Percentiles rank a stretch among this genome's conserved stretches.
These are phyloP conservation scores for Cladosporium halotolerans DNA, from an alignment of 2,329 filamentous ascomycete genomes.

Conservation along the genomic window DNA sequence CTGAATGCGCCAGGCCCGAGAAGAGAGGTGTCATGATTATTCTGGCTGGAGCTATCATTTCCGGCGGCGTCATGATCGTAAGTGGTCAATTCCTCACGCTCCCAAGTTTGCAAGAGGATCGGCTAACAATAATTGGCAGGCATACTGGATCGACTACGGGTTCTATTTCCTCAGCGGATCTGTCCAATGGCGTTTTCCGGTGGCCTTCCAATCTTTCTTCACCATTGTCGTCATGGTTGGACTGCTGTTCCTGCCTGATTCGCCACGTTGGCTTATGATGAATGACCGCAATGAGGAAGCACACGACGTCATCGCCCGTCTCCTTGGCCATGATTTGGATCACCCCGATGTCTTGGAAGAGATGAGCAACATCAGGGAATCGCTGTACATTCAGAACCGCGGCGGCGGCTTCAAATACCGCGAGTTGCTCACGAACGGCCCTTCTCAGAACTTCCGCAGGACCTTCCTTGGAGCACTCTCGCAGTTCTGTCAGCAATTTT, in stretches of 20 bases:
- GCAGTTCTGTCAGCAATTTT: slow-evolving; percentile 12
- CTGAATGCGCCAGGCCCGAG: slow-evolving; percentile 44
- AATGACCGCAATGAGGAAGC: slow-evolving; percentile 11
- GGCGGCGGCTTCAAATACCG: slow-evolving; percentile 9
- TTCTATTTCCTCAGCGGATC: slow-evolving; percentile 5
- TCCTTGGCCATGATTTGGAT: slow-evolving; percentile 3
- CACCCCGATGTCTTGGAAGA: slow-evolving; percentile 5
- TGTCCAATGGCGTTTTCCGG: slow-evolving; percentile 11
- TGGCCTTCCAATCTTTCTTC: slow-evolving; percentile 13
- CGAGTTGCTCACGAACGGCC: slow-evolving; percentile 8
- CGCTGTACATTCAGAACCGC: slow-evolving; percentile 8
- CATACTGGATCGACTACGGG: slow-evolving; percentile 44
- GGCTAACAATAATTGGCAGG: slow-evolving; percentile 14
- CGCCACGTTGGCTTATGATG: slow-evolving; percentile 20
- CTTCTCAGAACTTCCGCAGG: slow-evolving; percentile 5
- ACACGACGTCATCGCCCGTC: slow-evolving; percentile 8
- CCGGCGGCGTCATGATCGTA: slow-evolving; percentile 40
- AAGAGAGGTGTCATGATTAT: slow-evolving; percentile 41
- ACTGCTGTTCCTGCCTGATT: slow-evolving; percentile 13
- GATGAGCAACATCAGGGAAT: slow-evolving; percentile 7
- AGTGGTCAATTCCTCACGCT: not conserved
- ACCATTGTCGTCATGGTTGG: slow-evolving; percentile 11
- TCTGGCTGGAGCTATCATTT: slow-evolving; percentile 47
- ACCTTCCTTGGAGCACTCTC: slow-evolving; percentile 4
- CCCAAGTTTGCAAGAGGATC: not conserved